Evolutionary conservation across 2,329 filamentous ascomycete genomes (phyloP).

Genomic region (Colletotrichum limetticola): DNA sequence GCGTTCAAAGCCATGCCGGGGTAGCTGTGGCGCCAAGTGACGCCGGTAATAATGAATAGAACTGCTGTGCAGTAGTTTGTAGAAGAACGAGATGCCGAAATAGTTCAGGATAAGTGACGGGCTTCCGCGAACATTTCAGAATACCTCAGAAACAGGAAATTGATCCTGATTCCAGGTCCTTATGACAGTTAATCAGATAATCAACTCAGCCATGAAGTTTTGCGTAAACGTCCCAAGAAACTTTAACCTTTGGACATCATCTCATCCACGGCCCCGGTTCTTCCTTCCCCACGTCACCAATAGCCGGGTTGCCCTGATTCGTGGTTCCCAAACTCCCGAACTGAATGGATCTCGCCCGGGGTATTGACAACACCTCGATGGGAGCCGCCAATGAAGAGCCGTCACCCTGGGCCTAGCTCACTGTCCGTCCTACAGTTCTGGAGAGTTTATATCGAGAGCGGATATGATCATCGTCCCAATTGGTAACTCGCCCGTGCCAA

Average conservation of each 20-base stretch:
- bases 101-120: background rate
- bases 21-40: background rate
- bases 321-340: slow-evolving; percentile 22
- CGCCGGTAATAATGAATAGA: background rate
- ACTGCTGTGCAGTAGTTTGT: background rate
- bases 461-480: background rate
- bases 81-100: background rate
- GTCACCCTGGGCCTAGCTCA: background rate
- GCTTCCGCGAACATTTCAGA: no score
- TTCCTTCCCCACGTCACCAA: background rate
- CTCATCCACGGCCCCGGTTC: background rate
- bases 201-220: background rate
- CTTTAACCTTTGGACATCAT: background rate
- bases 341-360: background rate
- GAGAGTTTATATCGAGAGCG: background rate
- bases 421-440: background rate
- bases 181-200: no score
- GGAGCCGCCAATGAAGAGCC: slow-evolving; percentile 19
- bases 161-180: background rate
- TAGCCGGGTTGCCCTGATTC: slow-evolving; percentile 29
- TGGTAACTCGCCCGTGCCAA: background rate
- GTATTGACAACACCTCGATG: background rate
- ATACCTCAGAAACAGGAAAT: no score
- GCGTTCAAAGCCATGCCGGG: background rate
- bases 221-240: background rate